Evolutionary conservation across 2,329 filamentous ascomycete genomes (phyloP), one percentile per base, ranked within the genome.

Genomic region (Xylariaceae sp.): DNA sequence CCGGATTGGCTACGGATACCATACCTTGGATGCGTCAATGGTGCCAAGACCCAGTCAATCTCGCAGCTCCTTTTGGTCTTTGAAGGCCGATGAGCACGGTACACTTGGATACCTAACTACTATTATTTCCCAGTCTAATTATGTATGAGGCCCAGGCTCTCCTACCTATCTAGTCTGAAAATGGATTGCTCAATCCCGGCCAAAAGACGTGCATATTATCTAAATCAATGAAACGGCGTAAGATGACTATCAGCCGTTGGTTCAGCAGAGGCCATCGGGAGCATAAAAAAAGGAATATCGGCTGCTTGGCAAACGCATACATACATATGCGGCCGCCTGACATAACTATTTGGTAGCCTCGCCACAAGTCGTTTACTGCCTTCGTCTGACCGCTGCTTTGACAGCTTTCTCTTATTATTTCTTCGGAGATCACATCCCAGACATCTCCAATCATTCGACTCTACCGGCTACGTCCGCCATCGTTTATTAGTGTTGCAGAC

Each of bases 221-320:
- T 34, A 15, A 34, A 34, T 37, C 22, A 42, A 29, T 47, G 40
- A 49, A n/a, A 50, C 18, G 10, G 13, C 36, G 42, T 21, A 32
- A 47, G 37, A 47, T 45, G 47, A 55, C 49, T 45, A 32, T 43
- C 10, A 45, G 29, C 30, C 18, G 52, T 48, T 51, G 34, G 45
- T 47, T 43, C 47, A 54, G 54, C 52, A 48, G 51, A 56, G 44
- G 26, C n/a, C n/a, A n/a, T n/a, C 50, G 44, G 47, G 21, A 21
- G 46, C 50, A 21, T 40, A 48, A 40, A 43, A 34, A 45, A 56
- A 36, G 30, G 47, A 34, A 44, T 16, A 53, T 47, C 47, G 37
- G 45, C 40, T 41, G 26, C 41, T 47, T 32, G 10, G 48, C 54
- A 39, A 43, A 48, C 3, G 32, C 32, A 26, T 15, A 34, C 13